These are phyloP conservation scores for Mycena crocata DNA, from an alignment of 768 basidiomycete genomes.

Conservation along the genomic window DNA sequence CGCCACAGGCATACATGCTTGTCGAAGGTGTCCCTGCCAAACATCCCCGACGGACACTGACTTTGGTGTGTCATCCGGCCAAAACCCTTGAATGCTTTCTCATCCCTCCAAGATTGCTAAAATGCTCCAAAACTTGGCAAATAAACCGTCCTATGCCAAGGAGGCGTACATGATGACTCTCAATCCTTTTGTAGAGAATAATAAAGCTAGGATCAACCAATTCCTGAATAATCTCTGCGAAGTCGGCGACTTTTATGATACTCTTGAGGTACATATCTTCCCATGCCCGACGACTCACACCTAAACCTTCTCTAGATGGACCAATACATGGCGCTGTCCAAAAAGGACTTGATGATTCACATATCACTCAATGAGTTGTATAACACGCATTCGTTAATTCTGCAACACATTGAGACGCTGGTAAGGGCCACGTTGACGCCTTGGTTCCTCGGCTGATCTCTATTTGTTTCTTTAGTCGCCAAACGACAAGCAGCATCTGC, in stretches of 20 bases:
- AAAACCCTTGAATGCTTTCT: too few relatives aligned
- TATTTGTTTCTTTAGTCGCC: constrained; percentile 71
- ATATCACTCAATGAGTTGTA: constrained; percentile 99
- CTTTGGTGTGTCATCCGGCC: constrained; percentile 72
- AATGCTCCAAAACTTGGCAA: constrained; percentile 99
- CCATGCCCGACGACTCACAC: neutral
- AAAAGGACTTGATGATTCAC: constrained; percentile 98
- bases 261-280: constrained; percentile 78
- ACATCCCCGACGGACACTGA: constrained; percentile 95
- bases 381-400: constrained; percentile 95
- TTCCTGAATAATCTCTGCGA: constrained; percentile 98
- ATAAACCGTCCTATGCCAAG: constrained; percentile 98
- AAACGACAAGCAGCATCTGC: constrained; percentile 97
- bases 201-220: constrained; percentile 97
- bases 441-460: constrained; percentile 11
- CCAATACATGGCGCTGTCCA: constrained; percentile 99
- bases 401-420: constrained; percentile 94
- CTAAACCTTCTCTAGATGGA: constrained; percentile 77
- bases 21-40: constrained; percentile 98
- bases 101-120: constrained; percentile 99
- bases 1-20: constrained; percentile 99
- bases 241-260: constrained; percentile 99
- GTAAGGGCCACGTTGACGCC: constrained; percentile 58
- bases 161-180: constrained; percentile 99
- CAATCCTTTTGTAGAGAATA: constrained; percentile 98